Conservation (phyloP, 805 yeast species). For the Nakazawaea sp. region DNA sequence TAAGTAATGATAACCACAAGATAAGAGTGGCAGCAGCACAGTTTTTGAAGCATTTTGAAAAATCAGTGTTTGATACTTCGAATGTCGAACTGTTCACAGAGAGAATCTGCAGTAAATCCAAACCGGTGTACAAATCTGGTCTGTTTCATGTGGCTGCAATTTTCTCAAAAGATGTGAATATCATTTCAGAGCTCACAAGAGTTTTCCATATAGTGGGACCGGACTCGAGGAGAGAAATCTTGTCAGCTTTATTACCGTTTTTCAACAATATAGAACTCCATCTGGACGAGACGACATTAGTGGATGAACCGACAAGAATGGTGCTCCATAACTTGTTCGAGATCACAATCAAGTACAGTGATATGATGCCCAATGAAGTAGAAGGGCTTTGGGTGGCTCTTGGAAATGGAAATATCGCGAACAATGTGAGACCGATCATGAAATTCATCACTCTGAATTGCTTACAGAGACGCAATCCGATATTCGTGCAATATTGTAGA, state of each 20-base stretch:
- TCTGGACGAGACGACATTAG: slow-evolving; percentile 21
- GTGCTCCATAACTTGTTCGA: slow-evolving; percentile 76
- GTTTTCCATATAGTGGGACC: slow-evolving; percentile 54
- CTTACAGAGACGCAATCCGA: slow-evolving; percentile 60
- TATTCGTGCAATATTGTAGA: slow-evolving; percentile 71
- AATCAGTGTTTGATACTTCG: slow-evolving; percentile 45
- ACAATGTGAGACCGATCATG: slow-evolving; percentile 66
- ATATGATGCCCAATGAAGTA: slow-evolving; percentile 73
- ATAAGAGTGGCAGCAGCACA: slow-evolving; percentile 70
- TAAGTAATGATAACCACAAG: slow-evolving; percentile 64
- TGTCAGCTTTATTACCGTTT: slow-evolving; percentile 87
- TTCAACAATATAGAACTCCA: slow-evolving; percentile 73
- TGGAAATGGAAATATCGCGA: slow-evolving; percentile 63
- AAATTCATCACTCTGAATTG: slow-evolving; percentile 66
- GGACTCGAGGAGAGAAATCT: slow-evolving; percentile 65
- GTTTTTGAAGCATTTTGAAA: slow-evolving; percentile 62
- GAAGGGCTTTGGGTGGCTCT: slow-evolving; percentile 95
- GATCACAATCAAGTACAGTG: slow-evolving; percentile 73
- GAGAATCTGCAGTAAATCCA: slow-evolving; percentile 65
- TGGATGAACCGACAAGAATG: slow-evolving; percentile 47
- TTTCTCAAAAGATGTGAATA: slow-evolving; percentile 50
- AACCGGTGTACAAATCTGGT: slow-evolving; percentile 82
- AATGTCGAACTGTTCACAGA: slow-evolving; percentile 56
- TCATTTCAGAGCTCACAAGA: slow-evolving; percentile 69
- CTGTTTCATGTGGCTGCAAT: slow-evolving; percentile 71